These are phyloP conservation scores for Chimonanthus salicifolius DNA, from an alignment of 164 flowering plant species.

Conservation along the genomic window DNA sequence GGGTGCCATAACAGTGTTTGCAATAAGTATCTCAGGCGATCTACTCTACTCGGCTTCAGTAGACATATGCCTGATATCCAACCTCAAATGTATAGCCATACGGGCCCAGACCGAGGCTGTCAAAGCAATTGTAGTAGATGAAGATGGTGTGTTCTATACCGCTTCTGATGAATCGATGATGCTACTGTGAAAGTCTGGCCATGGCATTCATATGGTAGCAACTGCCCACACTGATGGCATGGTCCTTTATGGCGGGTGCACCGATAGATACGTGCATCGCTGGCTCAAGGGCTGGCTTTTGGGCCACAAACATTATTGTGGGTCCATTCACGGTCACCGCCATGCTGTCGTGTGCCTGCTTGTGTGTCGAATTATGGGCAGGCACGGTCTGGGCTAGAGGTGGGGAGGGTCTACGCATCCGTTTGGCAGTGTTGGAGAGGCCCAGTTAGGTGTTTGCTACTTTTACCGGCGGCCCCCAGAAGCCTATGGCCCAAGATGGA, in stretches of 20 bases:
- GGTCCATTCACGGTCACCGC: conserved; percentile 10
- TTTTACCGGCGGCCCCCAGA: not conserved
- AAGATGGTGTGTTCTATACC: conserved; percentile 49
- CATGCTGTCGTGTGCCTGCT: conserved; percentile 11
- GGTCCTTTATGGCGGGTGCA: conserved; percentile 11
- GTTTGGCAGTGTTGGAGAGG: conserved; percentile 9
- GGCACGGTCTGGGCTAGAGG: conserved; percentile 8
- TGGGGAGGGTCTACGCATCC: conserved; percentile 7
- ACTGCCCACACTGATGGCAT: conserved; percentile 26
- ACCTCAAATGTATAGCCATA: conserved; percentile 51
- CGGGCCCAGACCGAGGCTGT: conserved; percentile 42
- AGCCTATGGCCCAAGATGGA: too few species aligned
- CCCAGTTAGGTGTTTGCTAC: conserved; percentile 10
- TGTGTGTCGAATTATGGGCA: not conserved
- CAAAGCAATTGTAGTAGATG: conserved; percentile 36
- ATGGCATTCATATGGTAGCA: conserved; percentile 25
- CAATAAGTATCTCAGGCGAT: conserved; percentile 36
- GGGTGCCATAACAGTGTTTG: conserved; percentile 43
- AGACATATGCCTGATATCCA: conserved; percentile 48
- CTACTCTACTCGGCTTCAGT: conserved; percentile 47
- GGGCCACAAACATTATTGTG: conserved; percentile 7
- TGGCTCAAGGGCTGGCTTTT: conserved; percentile 12
- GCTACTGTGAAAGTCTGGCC: conserved; percentile 55
- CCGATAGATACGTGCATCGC: conserved; percentile 13
- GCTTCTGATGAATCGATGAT: conserved; percentile 40